Evolutionary conservation across 1,139 yeast genomes (phyloP).

Genomic region (Candida sp.): DNA sequence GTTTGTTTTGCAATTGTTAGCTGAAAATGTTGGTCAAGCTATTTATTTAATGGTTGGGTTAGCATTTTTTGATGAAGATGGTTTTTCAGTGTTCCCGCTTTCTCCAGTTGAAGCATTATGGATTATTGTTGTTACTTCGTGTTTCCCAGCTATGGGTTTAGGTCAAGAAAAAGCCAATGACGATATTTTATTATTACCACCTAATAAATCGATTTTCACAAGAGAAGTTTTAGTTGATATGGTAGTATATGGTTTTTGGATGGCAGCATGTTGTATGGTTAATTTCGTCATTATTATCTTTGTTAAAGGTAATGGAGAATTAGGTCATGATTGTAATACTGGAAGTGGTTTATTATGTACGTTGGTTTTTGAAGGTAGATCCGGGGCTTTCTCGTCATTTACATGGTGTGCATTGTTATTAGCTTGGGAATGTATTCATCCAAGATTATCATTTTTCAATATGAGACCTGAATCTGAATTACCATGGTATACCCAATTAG

Average conservation of each 20-base stretch:
- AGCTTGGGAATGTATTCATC: conserved; percentile 83
- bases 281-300: conserved; percentile 28
- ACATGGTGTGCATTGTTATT: conserved; percentile 79
- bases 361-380: conserved; percentile 67
- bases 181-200: conserved; percentile 27
- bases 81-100: conserved; percentile 32
- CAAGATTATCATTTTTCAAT: conserved; percentile 62
- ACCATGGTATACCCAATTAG: conserved; percentile 46
- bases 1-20: conserved; percentile 45
- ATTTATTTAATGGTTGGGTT: conserved; percentile 35
- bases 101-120: conserved; percentile 36
- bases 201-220: conserved; percentile 28
- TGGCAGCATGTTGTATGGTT: conserved; percentile 31
- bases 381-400: conserved; percentile 73
- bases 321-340: conserved; percentile 23
- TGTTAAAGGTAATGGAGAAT: conserved; percentile 27
- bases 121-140: conserved; percentile 34
- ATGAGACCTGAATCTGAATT: conserved; percentile 63
- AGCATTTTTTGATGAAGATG: conserved; percentile 27
- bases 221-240: conserved; percentile 29
- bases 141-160: conserved; percentile 40
- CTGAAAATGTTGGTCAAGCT: conserved; percentile 50
- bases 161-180: conserved; percentile 34
- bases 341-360: conserved; percentile 30
- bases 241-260: conserved; percentile 33